Conservation (phyloP, 2,329 filamentous ascomycete species). For the Laburnicola sp. region DNA sequence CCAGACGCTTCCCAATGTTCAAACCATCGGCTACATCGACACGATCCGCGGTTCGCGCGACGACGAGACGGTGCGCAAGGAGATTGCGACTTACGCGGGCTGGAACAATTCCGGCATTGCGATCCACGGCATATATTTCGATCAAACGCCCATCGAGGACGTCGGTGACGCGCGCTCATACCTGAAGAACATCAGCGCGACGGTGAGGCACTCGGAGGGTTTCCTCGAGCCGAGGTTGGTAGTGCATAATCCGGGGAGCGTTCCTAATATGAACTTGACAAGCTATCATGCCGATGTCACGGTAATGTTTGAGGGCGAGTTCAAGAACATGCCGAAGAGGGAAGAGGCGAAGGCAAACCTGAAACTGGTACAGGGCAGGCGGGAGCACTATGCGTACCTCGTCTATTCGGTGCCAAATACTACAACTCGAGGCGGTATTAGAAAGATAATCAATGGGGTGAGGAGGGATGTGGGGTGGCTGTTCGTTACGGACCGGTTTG, state of each 20-base stretch:
- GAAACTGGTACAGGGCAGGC: slow-evolving; percentile 5
- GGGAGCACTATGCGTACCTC: slow-evolving; percentile 23
- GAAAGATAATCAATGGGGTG: slow-evolving; percentile 25
- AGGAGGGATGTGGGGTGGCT: slow-evolving; percentile 28
- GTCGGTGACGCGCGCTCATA: slow-evolving; percentile 17
- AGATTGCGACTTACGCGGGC: slow-evolving; percentile 53
- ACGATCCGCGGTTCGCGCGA: slow-evolving; percentile 47
- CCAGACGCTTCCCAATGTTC: slow-evolving; percentile 50
- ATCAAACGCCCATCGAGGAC: slow-evolving; percentile 48
- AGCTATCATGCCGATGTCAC: slow-evolving; percentile 22
- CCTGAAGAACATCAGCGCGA: slow-evolving; percentile 26
- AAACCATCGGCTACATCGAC: slow-evolving; percentile 55
- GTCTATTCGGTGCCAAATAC: slow-evolving; percentile 23
- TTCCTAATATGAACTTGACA: slow-evolving; percentile 23
- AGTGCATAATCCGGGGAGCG: slow-evolving; percentile 25
- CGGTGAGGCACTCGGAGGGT: slow-evolving; percentile 21
- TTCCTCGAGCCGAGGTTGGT: slow-evolving; percentile 23
- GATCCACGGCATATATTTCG: slow-evolving; percentile 56
- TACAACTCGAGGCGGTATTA: slow-evolving; percentile 18
- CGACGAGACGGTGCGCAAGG: slow-evolving; percentile 29
- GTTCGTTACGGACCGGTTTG: slow-evolving; percentile 25
- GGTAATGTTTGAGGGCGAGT: slow-evolving; percentile 30
- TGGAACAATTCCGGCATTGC: slow-evolving; percentile 48
- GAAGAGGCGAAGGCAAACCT: slow-evolving; percentile 14
- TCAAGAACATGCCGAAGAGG: slow-evolving; percentile 15